A percentile compares a stretch with the other conserved stretches of the same genome.
phyloP scores from a whole-genome alignment of 78 protist species.

The Tieghemostelium lacteum region DNA sequence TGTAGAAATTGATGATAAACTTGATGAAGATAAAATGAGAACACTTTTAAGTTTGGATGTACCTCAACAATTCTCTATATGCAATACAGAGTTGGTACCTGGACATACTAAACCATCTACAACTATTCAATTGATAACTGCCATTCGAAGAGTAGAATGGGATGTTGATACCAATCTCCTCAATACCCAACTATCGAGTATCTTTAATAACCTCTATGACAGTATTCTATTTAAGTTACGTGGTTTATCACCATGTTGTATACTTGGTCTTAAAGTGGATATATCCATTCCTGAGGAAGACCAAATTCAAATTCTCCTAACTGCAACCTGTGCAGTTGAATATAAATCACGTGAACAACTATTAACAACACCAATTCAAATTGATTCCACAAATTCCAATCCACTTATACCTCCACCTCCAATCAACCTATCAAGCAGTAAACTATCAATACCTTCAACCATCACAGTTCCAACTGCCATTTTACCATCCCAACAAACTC shows the following conservation, averaged over 20 bases:
- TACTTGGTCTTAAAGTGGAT: conserved; percentile 50
- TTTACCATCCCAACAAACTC: background rate
- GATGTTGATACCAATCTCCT: conserved; percentile 34
- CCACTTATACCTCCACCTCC: conserved; percentile 17
- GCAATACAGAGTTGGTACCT: conserved; percentile 57
- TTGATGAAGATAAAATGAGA: conserved; percentile 81
- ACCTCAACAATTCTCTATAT: conserved; percentile 62
- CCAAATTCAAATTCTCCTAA: conserved; percentile 67
- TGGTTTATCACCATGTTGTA: conserved; percentile 43
- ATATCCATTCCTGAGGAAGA: conserved; percentile 75
- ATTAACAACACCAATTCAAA: background rate
- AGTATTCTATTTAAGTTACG: conserved; percentile 77
- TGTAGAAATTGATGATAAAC: conserved; percentile 80
- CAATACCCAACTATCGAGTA: conserved; percentile 60
- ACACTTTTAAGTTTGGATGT: conserved; percentile 64
- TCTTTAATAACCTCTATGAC: conserved; percentile 67
- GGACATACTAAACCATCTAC: conserved; percentile 30
- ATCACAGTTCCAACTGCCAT: conserved; percentile 11
- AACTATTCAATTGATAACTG: conserved; percentile 74
- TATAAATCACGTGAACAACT: conserved; percentile 6
- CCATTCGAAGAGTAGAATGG: conserved; percentile 74
- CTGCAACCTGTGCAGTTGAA: conserved; percentile 69
- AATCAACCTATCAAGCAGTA: conserved; percentile 15
- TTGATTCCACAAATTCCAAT: background rate
- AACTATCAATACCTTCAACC: conserved; percentile 40